Evolutionary conservation across 257 asterid genomes (phyloP), one percentile per base, ranked within the genome.

Genomic region (Knoxia roxburghii): DNA sequence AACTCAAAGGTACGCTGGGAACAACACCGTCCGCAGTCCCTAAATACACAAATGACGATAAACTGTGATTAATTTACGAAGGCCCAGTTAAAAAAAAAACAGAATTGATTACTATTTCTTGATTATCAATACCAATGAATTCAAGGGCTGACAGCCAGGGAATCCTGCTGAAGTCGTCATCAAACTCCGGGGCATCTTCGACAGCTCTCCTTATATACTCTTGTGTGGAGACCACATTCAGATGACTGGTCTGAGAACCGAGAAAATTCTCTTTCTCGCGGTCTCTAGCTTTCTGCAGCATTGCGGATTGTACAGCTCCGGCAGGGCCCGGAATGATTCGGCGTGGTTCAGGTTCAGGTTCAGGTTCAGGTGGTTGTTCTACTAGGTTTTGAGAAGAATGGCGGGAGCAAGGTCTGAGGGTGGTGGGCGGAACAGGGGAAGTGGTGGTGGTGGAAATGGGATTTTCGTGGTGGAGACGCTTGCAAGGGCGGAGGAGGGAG

Each of bases 401-500:
- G 27, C 50, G 43, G 7, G 79, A 70, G 48, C 62, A 77, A 20
- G 84, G 71, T 58, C 58, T 40, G 61, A 68, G 79, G 35, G 39
- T 33, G 35, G 39, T 33, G 29, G 71, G 75, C 32, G 53, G 64
- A 46, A 64, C 30, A 24, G 59, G 50, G 23, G 83, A 55, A 60
- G 29, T 29, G 64, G 71, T 55, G 62, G 79, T 1, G 30, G 67
- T 23, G 60, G 83, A 26, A 45, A 49, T 48, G 71, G 83, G 23
- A 65, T 43, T 24, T 39, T 52, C 55, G 23, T 40, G 67, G 67
- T 48, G 78, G 46, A 64, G 85, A 26, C 69, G 91, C 75, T 88
- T 86, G 75, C 97, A 90, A 39, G 94, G 96, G 74, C 94, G 96
- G 77, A 90, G 89, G 72, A 93, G 97, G 68, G 89, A 80, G 1